Conservation (phyloP, 768 basidiomycete genomes). For the Chalciporus chontae region DNA sequence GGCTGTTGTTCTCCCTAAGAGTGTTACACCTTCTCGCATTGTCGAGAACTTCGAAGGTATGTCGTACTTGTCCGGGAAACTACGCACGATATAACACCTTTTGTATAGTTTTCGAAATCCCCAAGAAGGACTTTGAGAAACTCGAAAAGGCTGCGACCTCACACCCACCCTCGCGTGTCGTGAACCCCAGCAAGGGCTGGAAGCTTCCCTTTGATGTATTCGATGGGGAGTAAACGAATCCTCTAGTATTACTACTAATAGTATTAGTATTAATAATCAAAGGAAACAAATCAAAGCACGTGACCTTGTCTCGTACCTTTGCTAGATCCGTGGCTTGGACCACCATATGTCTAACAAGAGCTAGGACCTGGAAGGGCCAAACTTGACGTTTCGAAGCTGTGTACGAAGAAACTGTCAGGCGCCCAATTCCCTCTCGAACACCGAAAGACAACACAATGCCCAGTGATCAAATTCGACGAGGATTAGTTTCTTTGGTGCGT, state of each 20-base stretch:
- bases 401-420: too few species aligned
- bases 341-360: too few species aligned
- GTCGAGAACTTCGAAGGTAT: slow-evolving; percentile 63
- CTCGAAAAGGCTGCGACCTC: slow-evolving; percentile 39
- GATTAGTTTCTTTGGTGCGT: background rate
- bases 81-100: background rate
- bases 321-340: background rate
- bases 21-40: slow-evolving; percentile 64
- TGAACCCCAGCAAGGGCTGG: slow-evolving; percentile 61
- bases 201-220: slow-evolving; percentile 62
- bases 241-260: too few species aligned
- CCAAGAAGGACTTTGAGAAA: slow-evolving; percentile 37
- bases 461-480: too few species aligned
- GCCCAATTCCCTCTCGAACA: too few species aligned
- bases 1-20: slow-evolving; percentile 76
- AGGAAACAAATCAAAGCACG: background rate
- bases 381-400: background rate
- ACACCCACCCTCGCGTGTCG: slow-evolving; percentile 52
- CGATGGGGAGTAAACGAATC: slow-evolving; percentile 34
- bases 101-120: slow-evolving; percentile 30
- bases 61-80: slow-evolving; percentile 2
- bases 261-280: too few species aligned
- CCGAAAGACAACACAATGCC: too few species aligned
- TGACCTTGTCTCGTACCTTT: background rate
- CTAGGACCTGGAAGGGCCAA: too few species aligned